Conservation (phyloP, 2,329 filamentous ascomycete genomes). For the Cladosporium phlei region DNA sequence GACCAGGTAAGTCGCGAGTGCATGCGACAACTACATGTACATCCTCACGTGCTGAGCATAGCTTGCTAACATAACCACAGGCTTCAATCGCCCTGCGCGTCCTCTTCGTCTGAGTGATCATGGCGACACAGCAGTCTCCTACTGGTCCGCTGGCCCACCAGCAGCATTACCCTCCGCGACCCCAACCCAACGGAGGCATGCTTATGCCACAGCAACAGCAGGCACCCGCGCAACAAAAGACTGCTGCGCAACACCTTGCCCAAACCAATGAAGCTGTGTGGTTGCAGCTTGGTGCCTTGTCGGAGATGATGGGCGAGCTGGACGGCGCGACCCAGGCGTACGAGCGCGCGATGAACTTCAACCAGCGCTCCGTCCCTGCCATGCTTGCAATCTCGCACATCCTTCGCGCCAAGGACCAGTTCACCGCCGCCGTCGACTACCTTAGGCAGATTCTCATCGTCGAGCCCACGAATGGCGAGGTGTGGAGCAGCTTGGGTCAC, state of each 20-base stretch:
- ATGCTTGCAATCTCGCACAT: constrained; percentile 95
- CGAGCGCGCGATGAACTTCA: constrained; percentile 82
- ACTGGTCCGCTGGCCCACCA: constrained; percentile 64
- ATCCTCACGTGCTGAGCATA: not conserved
- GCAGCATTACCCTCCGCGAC: constrained; percentile 59
- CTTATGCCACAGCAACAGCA: constrained; percentile 34
- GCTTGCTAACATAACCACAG: not conserved
- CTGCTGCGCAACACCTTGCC: constrained; percentile 68
- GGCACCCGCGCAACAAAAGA: constrained; percentile 54
- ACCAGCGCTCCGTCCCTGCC: constrained; percentile 79
- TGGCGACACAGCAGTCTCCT: constrained; percentile 63
- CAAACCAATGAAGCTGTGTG: constrained; percentile 82
- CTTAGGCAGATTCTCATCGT: constrained; percentile 86
- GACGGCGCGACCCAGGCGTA: constrained; percentile 89
- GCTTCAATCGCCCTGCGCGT: not conserved
- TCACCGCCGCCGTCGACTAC: constrained; percentile 89
- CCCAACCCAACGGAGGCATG: constrained; percentile 51
- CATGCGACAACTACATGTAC: not conserved
- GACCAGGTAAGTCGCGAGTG: constrained; percentile 10
- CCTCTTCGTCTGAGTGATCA: constrained; percentile 15
- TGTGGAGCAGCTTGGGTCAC: constrained; percentile 96
- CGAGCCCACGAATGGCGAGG: constrained; percentile 84
- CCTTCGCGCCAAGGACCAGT: constrained; percentile 85
- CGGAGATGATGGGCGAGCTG: constrained; percentile 79
- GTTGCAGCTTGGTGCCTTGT: constrained; percentile 83